Conservation (phyloP, 169 alveolate species). For the Cyclospora cayetanensis region DNA sequence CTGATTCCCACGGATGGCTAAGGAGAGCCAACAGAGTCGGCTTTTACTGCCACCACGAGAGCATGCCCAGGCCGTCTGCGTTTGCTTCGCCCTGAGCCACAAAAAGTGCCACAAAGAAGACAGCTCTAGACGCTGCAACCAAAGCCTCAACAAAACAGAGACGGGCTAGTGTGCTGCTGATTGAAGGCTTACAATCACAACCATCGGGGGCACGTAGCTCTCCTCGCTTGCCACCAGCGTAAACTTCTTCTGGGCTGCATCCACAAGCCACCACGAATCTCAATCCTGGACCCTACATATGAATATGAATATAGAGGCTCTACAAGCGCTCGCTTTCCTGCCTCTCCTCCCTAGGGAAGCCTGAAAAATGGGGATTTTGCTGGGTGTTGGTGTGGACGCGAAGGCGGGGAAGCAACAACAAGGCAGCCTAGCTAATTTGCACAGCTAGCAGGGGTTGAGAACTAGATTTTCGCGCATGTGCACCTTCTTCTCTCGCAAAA, state of each 20-base stretch:
- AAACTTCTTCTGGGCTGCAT: neutral
- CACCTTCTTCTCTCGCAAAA: slow-evolving; percentile 5
- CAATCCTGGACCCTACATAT: slow-evolving; percentile 14
- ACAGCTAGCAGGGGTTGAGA: neutral
- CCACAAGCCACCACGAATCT: neutral
- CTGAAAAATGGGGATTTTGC: neutral
- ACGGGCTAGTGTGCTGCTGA: too few relatives aligned
- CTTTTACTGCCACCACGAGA: neutral
- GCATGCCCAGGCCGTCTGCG: slow-evolving; percentile 23
- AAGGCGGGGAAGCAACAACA: too few relatives aligned
- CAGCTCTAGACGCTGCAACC: neutral
- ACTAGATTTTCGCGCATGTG: neutral
- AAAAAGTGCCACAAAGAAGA: neutral
- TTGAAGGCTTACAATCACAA: neutral
- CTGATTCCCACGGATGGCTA: too few relatives aligned
- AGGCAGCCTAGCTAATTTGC: too few relatives aligned
- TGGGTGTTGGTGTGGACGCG: too few relatives aligned
- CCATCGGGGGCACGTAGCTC: slow-evolving; percentile 15
- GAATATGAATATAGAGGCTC: too few relatives aligned
- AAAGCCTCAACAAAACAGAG: neutral
- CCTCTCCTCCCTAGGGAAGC: neutral
- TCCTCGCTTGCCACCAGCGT: slow-evolving; percentile 26
- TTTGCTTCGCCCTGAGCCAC: neutral
- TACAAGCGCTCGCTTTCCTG: neutral
- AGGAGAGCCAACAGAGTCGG: too few relatives aligned